These are phyloP conservation scores for Aspergillus sergii DNA, from an alignment of 2,329 filamentous ascomycete genomes.

Conservation along the genomic window DNA sequence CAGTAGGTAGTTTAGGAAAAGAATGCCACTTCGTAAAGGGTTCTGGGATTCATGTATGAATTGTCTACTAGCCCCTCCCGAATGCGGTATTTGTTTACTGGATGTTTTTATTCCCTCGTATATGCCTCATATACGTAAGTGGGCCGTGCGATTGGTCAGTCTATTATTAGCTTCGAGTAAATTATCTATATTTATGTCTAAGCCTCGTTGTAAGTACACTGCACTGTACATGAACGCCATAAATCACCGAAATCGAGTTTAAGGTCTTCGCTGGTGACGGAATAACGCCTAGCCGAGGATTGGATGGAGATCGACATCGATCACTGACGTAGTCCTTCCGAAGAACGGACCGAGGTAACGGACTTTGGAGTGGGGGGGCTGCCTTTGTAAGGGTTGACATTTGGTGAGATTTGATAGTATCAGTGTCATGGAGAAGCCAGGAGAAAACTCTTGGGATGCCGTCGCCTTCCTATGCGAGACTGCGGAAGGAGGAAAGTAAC, in stretches of 20 bases:
- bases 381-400: too few relatives aligned
- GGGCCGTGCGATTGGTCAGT: not conserved
- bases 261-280: not conserved
- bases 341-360: not conserved
- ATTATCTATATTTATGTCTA: not conserved
- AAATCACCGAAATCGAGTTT: not conserved
- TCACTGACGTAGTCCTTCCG: not conserved
- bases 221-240: not conserved
- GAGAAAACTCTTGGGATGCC: not conserved
- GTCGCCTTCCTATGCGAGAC: not conserved
- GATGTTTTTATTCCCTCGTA: not conserved
- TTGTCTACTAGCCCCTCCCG: not conserved
- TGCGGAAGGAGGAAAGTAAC: not conserved
- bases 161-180: not conserved
- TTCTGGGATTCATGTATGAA: not conserved
- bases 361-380: not conserved
- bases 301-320: not conserved
- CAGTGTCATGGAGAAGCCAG: not conserved
- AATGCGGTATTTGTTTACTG: conserved; percentile 2
- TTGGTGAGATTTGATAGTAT: too few relatives aligned
- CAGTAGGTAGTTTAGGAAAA: not conserved
- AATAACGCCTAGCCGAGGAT: not conserved
- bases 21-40: not conserved
- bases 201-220: not conserved
- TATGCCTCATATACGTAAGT: not conserved